Base-by-base conservation (phyloP, 2,329 filamentous ascomycete species). In the Mycosphaerella sp. region DNA sequence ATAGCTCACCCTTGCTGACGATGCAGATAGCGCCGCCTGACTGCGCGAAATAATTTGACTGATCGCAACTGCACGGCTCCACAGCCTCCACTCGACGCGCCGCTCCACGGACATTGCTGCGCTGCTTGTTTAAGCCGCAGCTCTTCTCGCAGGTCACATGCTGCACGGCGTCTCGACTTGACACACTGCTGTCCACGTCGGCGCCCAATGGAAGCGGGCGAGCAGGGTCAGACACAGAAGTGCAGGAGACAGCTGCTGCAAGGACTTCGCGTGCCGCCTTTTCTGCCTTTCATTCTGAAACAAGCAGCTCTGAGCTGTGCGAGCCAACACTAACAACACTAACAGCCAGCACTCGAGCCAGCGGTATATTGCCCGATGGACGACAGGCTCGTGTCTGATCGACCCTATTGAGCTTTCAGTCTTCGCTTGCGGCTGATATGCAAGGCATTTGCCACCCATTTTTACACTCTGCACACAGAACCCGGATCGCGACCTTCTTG, bases 271-370 rank as follows among this genome's bases (percentile, higher is more conserved):
- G 43, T 54, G 48, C 45, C 44, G 51, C 34, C 8, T 30, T 27
- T 44, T 41, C 45, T 41, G 51, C 34, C 8, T 30, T 27, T 44
- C 41, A 18, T 47, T 54, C 41, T 50, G 54, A 54, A 45, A 56
- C 48, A 21, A 35, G 46, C 28, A 41, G 40, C 25, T 46, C 36
- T 32, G 41, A 43, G 40, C 47, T 44, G 40, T 36, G 18, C 18
- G 13, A 13, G 32, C 13, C 32, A 40, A n/a, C n/a, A n/a, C n/a
- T n/a, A n/a, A n/a, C n/a, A n/a, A n/a, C n/a, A n/a, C n/a, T n/a
- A n/a, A n/a, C n/a, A n/a, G n/a, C n/a, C 40, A 41, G 35, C 30
- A 49, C 14, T 17, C 53, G 41, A 41, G 30, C 53, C 44, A 55
- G 49, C 52, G 49, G 49, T 49, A 52, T 49, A 46, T 28, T 27